Evolutionary conservation across 1,139 yeast genomes (phyloP), one percentile per base, ranked within the genome.

Genomic region (Williopsis jadinii): DNA sequence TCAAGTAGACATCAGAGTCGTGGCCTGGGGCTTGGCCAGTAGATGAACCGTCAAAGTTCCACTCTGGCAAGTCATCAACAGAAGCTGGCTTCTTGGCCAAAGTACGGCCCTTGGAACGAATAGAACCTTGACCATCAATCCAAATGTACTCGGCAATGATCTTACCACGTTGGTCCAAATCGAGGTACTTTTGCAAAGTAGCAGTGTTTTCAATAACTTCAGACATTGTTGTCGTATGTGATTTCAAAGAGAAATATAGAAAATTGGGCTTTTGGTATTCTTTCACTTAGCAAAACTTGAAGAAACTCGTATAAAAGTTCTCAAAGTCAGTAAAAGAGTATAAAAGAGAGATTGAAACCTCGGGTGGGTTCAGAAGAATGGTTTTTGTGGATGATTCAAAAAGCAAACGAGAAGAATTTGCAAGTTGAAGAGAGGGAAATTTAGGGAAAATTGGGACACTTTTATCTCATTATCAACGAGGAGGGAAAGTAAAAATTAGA

Each of bases 11-110:
- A 64, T 92, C 98, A 40, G 97, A 88, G 72, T 92, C 92, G 66
- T 85, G 82, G 56, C 98, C 98, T 59, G 97, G 97, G 45, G 98
- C 98, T 74, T 92, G 98, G 53, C 87, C 92, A 41, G 98, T 92
- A 30, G 97, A 88, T 37, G 97, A 90, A 68, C 98, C 98, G 66
- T 92, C 98, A 60, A 92, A 92, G 77, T 92, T 92, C 98, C 98
- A 92, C 68, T 90, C 97, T 54, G 97, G 97, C 56, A 92, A 75
- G 61, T 92, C 95, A 51, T 85, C 94, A 43, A 86, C 73, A 35
- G 83, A 71, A 38, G 77, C 61, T 45, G 95, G 86, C 59, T 70
- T 74, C 68, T 80, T 77, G 59, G 58, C 58, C 54, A 92, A 72
- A 45, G 97, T 92, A 70, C 81, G 85, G 70, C 95, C 87, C 73